Evolutionary conservation across 306 rosid genomes (phyloP).

Genomic region (Oxytropis ochrocephala): DNA sequence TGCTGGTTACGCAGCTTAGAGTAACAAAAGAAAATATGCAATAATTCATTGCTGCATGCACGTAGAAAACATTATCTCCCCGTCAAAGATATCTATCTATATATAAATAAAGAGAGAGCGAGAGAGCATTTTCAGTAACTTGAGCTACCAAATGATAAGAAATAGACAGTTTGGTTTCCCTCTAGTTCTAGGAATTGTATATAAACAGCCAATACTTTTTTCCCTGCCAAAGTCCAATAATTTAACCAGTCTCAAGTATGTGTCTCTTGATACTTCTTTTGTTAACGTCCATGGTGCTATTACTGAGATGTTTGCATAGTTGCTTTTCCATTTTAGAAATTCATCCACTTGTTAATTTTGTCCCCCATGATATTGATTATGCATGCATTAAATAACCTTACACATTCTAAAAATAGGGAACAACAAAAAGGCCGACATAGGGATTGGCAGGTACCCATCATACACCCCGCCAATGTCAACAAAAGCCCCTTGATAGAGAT

Average conservation of each 20-base stretch:
- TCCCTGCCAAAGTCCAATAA: not conserved
- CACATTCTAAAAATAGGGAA: conserved; percentile 7
- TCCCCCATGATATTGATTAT: not conserved
- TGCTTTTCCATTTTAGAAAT: conserved; percentile 2
- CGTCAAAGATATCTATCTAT: not conserved
- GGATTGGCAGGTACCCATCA: conserved; percentile 62
- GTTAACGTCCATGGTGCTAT: conserved; percentile 1
- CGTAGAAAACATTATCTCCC: not conserved
- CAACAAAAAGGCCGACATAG: not conserved
- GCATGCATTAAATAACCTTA: conserved; percentile 2
- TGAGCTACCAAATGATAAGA: not conserved
- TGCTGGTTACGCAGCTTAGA: not conserved
- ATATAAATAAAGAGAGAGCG: not conserved
- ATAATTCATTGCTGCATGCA: not conserved
- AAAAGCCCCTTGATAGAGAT: conserved; percentile 97
- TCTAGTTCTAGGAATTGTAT: not conserved
- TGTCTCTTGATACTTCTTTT: not conserved
- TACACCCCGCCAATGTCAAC: conserved; percentile 96
- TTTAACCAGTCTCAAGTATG: not conserved
- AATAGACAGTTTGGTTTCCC: not conserved
- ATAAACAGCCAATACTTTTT: not conserved
- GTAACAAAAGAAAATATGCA: conserved; percentile 7
- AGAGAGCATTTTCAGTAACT: not conserved
- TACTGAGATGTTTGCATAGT: conserved; percentile 4
- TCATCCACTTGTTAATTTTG: not conserved